Base-by-base conservation (phyloP, 2,329 filamentous ascomycete genomes). In the Colletotrichum noveboracense region DNA sequence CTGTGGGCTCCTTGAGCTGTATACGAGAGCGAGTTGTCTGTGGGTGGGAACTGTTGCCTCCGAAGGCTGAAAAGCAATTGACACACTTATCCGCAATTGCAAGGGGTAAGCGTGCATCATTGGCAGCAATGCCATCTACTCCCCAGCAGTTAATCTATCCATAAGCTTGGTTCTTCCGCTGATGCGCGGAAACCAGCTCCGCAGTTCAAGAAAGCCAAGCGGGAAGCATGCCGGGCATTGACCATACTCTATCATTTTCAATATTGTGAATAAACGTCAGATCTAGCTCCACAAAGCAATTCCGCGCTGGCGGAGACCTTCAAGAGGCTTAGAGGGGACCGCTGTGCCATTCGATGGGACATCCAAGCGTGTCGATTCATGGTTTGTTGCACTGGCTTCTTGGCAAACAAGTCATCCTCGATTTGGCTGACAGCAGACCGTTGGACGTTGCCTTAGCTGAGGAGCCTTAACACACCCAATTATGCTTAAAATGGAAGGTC, bases 401-500 rank as follows among this genome's bases (percentile, higher is more conserved):
- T 64, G 32, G 62, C 62, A 48, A 24, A 36, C 26, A 26, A 26
- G 32, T 14, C 16, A 30, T 43, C 34, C 32, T 52, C 34, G 21
- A 43, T 56, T 66, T 10, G 24, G 34, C 7, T 58, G 10, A 62
- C 32, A 36, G 18, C 24, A 43, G 24, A 18, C 61, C 62, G 72
- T 52, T 32, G 24, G 36, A 32, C 28, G 68, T 58, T 43, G 24
- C 69, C 67, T 67, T 64, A 43, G 21, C 26, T 56, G 69, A 68
- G 64, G 69, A 43, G 64, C 55, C 64, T 61, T 67, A 65, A 56
- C 18, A 36, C 16, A 16, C 38, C 56, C 67, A 75, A 26, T 75
- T 68, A 73, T 68, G 73, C 73, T 75, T 75, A 73, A 72, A 73
- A 21, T 66, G 73, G 73, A 75, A 75, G 73, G 73, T 75, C 73